These are phyloP conservation scores for Colletotrichum brevisporum DNA, from an alignment of 2,329 filamentous ascomycete species.

Conservation along the genomic window DNA sequence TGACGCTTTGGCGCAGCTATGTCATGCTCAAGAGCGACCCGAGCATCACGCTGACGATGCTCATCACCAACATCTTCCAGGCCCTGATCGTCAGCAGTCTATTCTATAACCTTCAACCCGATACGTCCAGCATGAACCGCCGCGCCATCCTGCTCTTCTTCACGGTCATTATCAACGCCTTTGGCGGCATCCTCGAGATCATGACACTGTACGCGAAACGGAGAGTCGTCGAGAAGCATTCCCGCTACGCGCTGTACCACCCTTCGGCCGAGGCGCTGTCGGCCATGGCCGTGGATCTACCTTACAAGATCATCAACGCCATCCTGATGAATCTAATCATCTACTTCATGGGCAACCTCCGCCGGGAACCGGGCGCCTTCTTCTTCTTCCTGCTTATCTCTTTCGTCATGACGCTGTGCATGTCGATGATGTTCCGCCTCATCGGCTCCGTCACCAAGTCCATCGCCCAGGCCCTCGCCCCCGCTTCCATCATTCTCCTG, in stretches of 20 bases:
- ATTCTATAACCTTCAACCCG: slow-evolving; percentile 61
- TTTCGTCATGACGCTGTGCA: slow-evolving; percentile 70
- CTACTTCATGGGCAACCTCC: slow-evolving; percentile 58
- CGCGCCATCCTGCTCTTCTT: slow-evolving; percentile 66
- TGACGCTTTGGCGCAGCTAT: slow-evolving; percentile 58
- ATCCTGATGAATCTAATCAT: slow-evolving; percentile 55
- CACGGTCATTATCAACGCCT: slow-evolving; percentile 67
- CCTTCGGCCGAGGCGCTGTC: slow-evolving; percentile 51
- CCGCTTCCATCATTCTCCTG: slow-evolving; percentile 63
- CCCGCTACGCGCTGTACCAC: slow-evolving; percentile 57
- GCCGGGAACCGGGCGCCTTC: slow-evolving; percentile 70
- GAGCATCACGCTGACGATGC: slow-evolving; percentile 53
- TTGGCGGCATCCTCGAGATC: slow-evolving; percentile 55
- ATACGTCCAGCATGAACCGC: slow-evolving; percentile 60
- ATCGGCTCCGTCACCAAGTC: slow-evolving; percentile 59
- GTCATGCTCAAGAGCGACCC: slow-evolving; percentile 57
- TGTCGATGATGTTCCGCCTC: slow-evolving; percentile 76
- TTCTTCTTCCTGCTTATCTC: slow-evolving; percentile 76
- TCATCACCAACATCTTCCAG: slow-evolving; percentile 61
- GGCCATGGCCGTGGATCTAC: slow-evolving; percentile 52
- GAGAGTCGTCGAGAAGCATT: slow-evolving; percentile 56
- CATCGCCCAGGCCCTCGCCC: slow-evolving; percentile 65
- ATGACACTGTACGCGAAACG: slow-evolving; percentile 54
- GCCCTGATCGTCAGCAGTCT: slow-evolving; percentile 66
- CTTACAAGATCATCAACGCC: slow-evolving; percentile 48